phyloP scores from a whole-genome alignment of 2,329 filamentous ascomycete genomes.

The Colletotrichum filicis region DNA sequence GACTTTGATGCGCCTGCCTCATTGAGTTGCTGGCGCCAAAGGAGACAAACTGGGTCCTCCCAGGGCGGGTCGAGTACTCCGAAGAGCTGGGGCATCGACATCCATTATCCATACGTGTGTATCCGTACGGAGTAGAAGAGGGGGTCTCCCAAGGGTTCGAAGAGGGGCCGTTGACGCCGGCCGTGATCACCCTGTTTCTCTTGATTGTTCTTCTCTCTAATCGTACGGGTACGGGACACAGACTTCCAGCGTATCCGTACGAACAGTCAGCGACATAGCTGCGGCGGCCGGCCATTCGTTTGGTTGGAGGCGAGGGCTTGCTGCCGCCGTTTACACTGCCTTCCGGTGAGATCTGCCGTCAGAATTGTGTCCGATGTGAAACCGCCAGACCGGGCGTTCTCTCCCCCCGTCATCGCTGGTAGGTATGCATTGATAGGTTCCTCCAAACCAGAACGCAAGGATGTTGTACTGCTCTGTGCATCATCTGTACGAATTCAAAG shows the following conservation, averaged over 20 bases:
- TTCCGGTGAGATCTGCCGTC: constrained; percentile 18
- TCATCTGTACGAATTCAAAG: background rate
- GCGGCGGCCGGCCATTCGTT: background rate
- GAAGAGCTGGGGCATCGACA: constrained; percentile 1
- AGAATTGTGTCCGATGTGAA: constrained; percentile 28
- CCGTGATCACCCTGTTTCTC: constrained; percentile 1
- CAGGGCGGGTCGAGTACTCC: constrained; percentile 9
- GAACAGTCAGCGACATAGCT: background rate
- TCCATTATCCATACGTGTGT: no score
- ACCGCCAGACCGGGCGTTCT: background rate
- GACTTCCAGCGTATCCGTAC: background rate
- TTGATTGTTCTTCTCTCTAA: background rate
- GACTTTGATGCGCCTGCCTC: constrained; percentile 16
- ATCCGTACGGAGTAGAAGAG: background rate
- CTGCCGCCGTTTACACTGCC: constrained; percentile 14
- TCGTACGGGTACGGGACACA: no score
- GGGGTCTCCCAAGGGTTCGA: background rate
- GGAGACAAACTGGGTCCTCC: constrained; percentile 9
- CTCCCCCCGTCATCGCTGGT: background rate
- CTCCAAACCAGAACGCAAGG: background rate
- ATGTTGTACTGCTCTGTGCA: constrained; percentile 2
- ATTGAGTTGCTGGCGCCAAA: constrained; percentile 14
- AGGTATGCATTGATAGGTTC: background rate
- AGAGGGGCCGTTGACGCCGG: constrained; percentile 23
- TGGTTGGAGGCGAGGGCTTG: background rate